These are phyloP conservation scores for Podospora fimiseda DNA, from an alignment of 495 filamentous ascomycete genomes.

Conservation along the genomic window DNA sequence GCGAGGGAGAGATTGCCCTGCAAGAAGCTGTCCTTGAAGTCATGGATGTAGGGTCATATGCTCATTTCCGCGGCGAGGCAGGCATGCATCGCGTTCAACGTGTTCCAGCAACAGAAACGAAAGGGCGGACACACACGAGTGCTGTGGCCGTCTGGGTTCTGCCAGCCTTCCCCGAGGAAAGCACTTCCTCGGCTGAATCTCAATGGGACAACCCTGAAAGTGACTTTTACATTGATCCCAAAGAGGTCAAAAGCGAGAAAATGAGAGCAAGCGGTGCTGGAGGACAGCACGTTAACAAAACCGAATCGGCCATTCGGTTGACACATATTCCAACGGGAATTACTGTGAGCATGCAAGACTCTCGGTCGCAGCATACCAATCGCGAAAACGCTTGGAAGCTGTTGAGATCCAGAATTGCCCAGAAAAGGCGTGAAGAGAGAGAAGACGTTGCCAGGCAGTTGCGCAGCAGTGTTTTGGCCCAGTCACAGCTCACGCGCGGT, in stretches of 20 bases:
- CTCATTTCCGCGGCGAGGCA: constrained; percentile 71
- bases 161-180: constrained; percentile 66
- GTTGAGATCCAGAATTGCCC: constrained; percentile 75
- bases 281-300: constrained; percentile 97
- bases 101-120: constrained; percentile 81
- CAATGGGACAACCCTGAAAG: constrained; percentile 76
- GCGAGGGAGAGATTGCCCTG: constrained; percentile 53
- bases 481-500: constrained; percentile 76
- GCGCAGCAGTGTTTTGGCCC: constrained; percentile 66
- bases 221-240: constrained; percentile 82
- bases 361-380: constrained; percentile 83
- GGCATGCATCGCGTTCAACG: constrained; percentile 94
- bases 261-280: constrained; percentile 91
- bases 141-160: constrained; percentile 87
- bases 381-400: constrained; percentile 79
- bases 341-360: constrained; percentile 86
- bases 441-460: constrained; percentile 74
- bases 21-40: constrained; percentile 85
- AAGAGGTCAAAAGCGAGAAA: constrained; percentile 78
- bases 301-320: constrained; percentile 88
- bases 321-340: constrained; percentile 86
- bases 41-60: constrained; percentile 70
- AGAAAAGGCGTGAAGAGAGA: constrained; percentile 70
- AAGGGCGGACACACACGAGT: constrained; percentile 87
- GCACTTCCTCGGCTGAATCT: constrained; percentile 39